These are phyloP conservation scores for Kalaharituber pfeilii DNA, from an alignment of 2,329 filamentous ascomycete species.

Conservation along the genomic window DNA sequence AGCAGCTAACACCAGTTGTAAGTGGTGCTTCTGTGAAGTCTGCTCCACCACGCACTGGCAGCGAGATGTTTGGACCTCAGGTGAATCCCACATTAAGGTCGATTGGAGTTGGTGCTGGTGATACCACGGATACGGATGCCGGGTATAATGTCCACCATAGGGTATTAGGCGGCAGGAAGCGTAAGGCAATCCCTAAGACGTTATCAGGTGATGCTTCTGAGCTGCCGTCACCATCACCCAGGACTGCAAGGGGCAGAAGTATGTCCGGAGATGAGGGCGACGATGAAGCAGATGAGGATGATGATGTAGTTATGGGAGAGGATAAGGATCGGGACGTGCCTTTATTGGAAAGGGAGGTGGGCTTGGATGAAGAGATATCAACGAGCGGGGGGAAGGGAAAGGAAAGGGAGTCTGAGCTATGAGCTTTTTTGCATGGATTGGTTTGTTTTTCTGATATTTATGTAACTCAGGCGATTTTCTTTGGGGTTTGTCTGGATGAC, in stretches of 20 bases:
- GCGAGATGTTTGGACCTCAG: neutral
- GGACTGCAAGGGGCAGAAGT: neutral
- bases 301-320: neutral
- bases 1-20: neutral
- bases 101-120: neutral
- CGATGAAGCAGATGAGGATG: neutral
- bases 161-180: neutral
- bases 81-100: neutral
- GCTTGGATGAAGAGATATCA: no score
- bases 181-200: neutral
- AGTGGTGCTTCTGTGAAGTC: neutral
- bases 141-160: neutral
- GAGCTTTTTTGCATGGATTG: no score
- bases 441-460: no score
- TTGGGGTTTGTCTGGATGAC: no score
- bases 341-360: neutral
- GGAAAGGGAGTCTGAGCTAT: no score
- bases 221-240: neutral
- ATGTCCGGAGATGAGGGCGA: neutral
- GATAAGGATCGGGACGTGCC: neutral
- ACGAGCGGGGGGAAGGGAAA: no score
- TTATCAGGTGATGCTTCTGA: neutral
- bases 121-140: neutral
- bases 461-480: no score
- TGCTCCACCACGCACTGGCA: neutral